Conservation (phyloP, 352 stramenopile genomes). For the Peronosclerospora sorghi region DNA sequence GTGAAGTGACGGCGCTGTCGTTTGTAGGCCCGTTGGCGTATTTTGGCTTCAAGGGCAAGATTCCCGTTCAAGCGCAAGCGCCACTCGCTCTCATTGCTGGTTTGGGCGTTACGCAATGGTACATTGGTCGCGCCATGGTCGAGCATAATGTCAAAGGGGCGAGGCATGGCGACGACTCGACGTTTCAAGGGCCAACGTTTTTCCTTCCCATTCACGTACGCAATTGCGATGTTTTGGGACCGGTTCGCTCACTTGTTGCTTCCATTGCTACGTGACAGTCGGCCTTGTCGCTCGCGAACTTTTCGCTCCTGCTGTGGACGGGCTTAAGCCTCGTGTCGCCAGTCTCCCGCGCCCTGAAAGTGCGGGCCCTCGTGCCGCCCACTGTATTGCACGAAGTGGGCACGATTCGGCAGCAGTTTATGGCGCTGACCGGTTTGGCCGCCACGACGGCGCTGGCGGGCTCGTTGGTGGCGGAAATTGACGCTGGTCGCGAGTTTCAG, state of each 20-base stretch:
- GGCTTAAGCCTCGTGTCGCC: conserved; percentile 46
- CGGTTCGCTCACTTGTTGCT: no score
- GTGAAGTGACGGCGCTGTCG: conserved; percentile 82
- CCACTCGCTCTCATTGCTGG: conserved; percentile 28
- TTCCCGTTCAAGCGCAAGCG: conserved; percentile 40
- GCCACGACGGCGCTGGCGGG: conserved; percentile 29
- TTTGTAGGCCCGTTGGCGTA: conserved; percentile 87
- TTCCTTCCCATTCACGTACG: conserved; percentile 39
- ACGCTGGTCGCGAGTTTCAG: conserved; percentile 95
- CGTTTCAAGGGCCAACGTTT: conserved; percentile 26
- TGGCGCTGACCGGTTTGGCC: conserved; percentile 30
- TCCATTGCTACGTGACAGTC: conserved; percentile 15
- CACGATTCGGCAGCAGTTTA: conserved; percentile 37
- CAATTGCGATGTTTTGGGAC: no score
- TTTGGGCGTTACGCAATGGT: conserved; percentile 37
- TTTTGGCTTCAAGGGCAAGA: conserved; percentile 74
- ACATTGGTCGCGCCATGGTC: conserved; percentile 43
- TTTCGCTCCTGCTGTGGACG: conserved; percentile 53
- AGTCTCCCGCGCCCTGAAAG: conserved; percentile 33
- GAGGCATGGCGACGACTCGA: conserved; percentile 6
- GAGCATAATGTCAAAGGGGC: conserved; percentile 24
- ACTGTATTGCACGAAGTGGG: conserved; percentile 42
- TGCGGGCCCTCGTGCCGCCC: conserved; percentile 38
- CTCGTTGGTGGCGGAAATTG: conserved; percentile 88
- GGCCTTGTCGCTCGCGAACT: conserved; percentile 48